phyloP scores from a whole-genome alignment of 2,329 filamentous ascomycete genomes.

The Bipolaris cookei region DNA sequence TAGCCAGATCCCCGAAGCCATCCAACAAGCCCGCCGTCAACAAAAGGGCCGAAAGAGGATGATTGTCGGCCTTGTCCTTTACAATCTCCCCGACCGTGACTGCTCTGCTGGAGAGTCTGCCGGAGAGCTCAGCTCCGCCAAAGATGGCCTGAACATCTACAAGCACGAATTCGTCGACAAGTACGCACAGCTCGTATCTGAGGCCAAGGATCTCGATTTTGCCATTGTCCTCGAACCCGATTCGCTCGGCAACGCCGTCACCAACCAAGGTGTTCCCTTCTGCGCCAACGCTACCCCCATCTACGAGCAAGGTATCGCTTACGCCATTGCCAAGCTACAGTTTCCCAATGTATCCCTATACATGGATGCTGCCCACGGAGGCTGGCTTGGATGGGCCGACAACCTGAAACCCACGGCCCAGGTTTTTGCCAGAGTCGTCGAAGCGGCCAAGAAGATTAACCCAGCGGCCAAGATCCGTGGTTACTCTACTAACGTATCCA shows the following conservation, averaged over 20 bases:
- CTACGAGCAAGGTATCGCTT: slow-evolving; percentile 41
- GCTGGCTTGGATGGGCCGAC: slow-evolving; percentile 41
- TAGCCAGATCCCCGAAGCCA: slow-evolving; percentile 26
- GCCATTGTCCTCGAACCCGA: slow-evolving; percentile 41
- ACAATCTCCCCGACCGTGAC: slow-evolving; percentile 91
- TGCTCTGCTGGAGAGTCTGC: slow-evolving; percentile 77
- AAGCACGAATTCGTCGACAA: slow-evolving; percentile 40
- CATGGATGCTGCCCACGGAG: slow-evolving; percentile 40
- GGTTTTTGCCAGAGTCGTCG: slow-evolving; percentile 34
- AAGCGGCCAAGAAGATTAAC: slow-evolving; percentile 32
- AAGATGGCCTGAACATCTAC: slow-evolving; percentile 33
- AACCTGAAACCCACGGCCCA: slow-evolving; percentile 36
- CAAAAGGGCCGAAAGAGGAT: slow-evolving; percentile 26
- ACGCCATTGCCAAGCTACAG: slow-evolving; percentile 38
- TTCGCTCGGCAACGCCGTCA: slow-evolving; percentile 37
- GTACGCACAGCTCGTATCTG: slow-evolving; percentile 32
- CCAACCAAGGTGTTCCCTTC: slow-evolving; percentile 32
- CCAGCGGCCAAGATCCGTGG: slow-evolving; percentile 34
- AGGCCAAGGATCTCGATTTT: slow-evolving; percentile 36
- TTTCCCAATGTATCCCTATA: slow-evolving; percentile 38
- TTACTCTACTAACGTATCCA: slow-evolving; percentile 36
- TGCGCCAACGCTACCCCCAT: slow-evolving; percentile 33
- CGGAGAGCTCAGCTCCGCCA: slow-evolving; percentile 78
- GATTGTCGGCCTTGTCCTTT: slow-evolving; percentile 69
- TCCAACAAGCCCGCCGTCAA: slow-evolving; percentile 32